These are phyloP conservation scores for Taphrina populina DNA, from an alignment of 1,139 yeast species.

Conservation along the genomic window DNA sequence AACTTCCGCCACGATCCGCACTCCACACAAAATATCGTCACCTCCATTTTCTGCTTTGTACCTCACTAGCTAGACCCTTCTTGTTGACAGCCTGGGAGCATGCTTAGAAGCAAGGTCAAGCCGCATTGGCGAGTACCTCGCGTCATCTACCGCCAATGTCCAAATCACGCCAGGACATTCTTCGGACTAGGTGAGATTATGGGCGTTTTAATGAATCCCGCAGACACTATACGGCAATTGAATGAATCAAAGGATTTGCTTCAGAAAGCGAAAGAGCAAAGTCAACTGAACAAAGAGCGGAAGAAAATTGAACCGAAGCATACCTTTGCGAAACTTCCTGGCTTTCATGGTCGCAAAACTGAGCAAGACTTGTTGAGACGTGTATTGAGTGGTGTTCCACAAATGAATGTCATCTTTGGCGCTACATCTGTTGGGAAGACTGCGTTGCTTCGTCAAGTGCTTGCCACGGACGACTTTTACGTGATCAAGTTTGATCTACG, in stretches of 20 bases:
- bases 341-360: conserved; percentile 28
- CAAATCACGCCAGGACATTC: conserved; percentile 12
- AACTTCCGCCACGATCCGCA: no score
- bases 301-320: conserved; percentile 21
- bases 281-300: conserved; percentile 12
- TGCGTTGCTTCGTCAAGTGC: conserved; percentile 23
- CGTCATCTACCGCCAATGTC: neutral
- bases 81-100: no score
- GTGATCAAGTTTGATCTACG: conserved; percentile 29
- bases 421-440: conserved; percentile 32
- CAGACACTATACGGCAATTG: conserved; percentile 28
- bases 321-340: conserved; percentile 28
- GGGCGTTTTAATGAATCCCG: conserved; percentile 29
- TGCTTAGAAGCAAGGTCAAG: no score
- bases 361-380: conserved; percentile 16
- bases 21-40: no score
- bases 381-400: conserved; percentile 17
- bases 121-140: no score
- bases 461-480: conserved; percentile 21
- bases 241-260: conserved; percentile 26
- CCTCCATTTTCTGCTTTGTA: no score
- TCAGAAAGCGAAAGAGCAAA: conserved; percentile 26
- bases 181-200: conserved; percentile 29
- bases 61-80: no score
- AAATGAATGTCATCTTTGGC: conserved; percentile 26